Conservation (phyloP, 208 protist species). For the Sergeia podlipaevii region DNA sequence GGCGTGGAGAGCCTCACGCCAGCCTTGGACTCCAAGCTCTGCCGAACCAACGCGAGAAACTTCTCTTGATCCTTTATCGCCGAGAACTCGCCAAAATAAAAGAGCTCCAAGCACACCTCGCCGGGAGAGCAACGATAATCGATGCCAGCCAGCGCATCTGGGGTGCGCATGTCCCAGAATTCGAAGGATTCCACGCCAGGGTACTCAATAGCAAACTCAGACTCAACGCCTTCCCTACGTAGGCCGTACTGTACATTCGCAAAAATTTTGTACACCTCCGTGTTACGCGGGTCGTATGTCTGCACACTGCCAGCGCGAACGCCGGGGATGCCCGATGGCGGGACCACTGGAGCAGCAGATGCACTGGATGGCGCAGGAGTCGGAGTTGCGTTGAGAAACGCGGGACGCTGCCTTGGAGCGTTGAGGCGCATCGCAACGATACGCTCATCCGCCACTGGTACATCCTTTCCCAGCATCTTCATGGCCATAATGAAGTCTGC, state of each 20-base stretch:
- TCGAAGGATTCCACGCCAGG: constrained; percentile 55
- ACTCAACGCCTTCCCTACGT: constrained; percentile 54
- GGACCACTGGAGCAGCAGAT: constrained; percentile 5
- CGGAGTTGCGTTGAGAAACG: constrained; percentile 44
- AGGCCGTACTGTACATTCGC: constrained; percentile 40
- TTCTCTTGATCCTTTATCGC: constrained; percentile 37
- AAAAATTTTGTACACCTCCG: constrained; percentile 54
- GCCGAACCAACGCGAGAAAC: constrained; percentile 37
- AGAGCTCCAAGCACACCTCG: constrained; percentile 74
- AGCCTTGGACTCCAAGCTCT: constrained; percentile 38
- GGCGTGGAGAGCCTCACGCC: constrained; percentile 48
- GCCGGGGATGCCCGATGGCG: constrained; percentile 38
- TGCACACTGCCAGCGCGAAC: constrained; percentile 5
- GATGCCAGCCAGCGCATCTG: constrained; percentile 23
- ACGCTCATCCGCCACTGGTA: constrained; percentile 62
- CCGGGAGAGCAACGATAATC: constrained; percentile 27
- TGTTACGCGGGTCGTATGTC: constrained; percentile 39
- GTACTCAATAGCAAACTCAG: constrained; percentile 44
- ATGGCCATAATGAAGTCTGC: constrained; percentile 74
- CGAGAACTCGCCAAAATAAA: constrained; percentile 75
- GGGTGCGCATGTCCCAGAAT: constrained; percentile 70
- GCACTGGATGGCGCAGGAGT: neutral
- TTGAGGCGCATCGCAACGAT: constrained; percentile 49
- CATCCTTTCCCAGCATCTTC: constrained; percentile 70
- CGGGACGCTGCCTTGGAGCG: constrained; percentile 56